Conservation (phyloP, 345 rosid species). For the Aegle marmelos region DNA sequence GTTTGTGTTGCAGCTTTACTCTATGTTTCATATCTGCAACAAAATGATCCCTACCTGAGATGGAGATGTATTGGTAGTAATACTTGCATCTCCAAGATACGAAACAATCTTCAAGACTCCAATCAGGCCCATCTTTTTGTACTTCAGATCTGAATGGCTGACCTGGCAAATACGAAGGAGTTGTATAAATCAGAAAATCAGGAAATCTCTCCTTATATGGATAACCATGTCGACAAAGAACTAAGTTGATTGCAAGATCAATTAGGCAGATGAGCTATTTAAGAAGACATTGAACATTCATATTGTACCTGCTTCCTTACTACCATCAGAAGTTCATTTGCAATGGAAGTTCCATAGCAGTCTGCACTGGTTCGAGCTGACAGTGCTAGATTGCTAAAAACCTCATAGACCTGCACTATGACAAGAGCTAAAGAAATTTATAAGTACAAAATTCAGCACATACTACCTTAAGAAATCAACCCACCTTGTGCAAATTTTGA, state of each 20-base stretch:
- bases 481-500: constrained; percentile 72
- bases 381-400: constrained; percentile 62
- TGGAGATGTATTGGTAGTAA: constrained; percentile 33
- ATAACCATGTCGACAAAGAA: constrained; percentile 1
- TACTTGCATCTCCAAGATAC: constrained; percentile 51
- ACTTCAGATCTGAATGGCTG: constrained; percentile 68
- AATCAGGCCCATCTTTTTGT: constrained; percentile 83
- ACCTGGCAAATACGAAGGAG: constrained; percentile 38
- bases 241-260: neutral
- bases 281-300: neutral
- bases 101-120: constrained; percentile 73
- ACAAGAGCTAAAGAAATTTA: constrained; percentile 15
- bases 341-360: constrained; percentile 52
- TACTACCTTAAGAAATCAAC: constrained; percentile 12
- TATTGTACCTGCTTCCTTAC: constrained; percentile 71
- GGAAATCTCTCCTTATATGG: neutral
- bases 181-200: neutral
- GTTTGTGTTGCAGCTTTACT: neutral
- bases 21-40: neutral
- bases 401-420: constrained; percentile 64
- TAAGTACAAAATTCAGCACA: constrained; percentile 1
- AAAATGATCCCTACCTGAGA: constrained; percentile 43
- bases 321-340: constrained; percentile 78
- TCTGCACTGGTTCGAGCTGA: constrained; percentile 41
- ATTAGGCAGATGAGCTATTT: neutral